phyloP scores from a whole-genome alignment of 1,139 yeast genomes.

The Kodamaea suecica region DNA sequence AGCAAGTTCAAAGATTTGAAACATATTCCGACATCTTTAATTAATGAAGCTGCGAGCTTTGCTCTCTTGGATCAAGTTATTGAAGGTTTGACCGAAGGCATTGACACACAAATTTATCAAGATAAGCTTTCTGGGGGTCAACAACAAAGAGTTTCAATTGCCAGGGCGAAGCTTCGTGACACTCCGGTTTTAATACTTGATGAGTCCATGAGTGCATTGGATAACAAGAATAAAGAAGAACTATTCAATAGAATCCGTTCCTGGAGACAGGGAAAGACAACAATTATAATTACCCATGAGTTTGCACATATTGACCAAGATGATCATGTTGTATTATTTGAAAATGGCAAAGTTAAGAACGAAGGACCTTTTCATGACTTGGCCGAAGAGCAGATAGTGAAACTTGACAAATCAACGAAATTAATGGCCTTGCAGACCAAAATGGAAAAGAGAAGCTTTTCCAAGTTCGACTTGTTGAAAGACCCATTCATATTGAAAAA shows the following conservation, averaged over 20 bases:
- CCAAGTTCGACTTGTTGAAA: constrained; percentile 17
- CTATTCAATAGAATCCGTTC: constrained; percentile 48
- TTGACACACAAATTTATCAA: constrained; percentile 49
- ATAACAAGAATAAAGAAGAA: constrained; percentile 41
- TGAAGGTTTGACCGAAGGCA: constrained; percentile 47
- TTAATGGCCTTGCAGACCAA: no score
- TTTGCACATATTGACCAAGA: constrained; percentile 48
- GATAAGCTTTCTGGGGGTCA: constrained; percentile 88
- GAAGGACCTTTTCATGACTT: constrained; percentile 14
- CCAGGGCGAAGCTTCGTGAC: constrained; percentile 73
- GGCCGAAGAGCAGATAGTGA: constrained; percentile 13
- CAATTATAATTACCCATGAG: constrained; percentile 81
- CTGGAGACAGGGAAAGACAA: constrained; percentile 70
- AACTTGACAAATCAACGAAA: background rate
- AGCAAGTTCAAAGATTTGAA: constrained; percentile 22
- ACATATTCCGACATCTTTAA: constrained; percentile 21
- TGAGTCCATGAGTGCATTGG: constrained; percentile 84
- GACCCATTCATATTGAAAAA: constrained; percentile 26
- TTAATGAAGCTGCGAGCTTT: constrained; percentile 50
- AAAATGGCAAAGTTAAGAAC: constrained; percentile 54
- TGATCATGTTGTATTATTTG: constrained; percentile 58
- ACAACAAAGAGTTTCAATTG: constrained; percentile 74
- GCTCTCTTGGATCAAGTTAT: constrained; percentile 51
- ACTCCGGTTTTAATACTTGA: constrained; percentile 76
- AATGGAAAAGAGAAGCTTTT: no score